These are phyloP conservation scores for Juglanconis sp. DNA, from an alignment of 2,329 filamentous ascomycete genomes.

Conservation along the genomic window DNA sequence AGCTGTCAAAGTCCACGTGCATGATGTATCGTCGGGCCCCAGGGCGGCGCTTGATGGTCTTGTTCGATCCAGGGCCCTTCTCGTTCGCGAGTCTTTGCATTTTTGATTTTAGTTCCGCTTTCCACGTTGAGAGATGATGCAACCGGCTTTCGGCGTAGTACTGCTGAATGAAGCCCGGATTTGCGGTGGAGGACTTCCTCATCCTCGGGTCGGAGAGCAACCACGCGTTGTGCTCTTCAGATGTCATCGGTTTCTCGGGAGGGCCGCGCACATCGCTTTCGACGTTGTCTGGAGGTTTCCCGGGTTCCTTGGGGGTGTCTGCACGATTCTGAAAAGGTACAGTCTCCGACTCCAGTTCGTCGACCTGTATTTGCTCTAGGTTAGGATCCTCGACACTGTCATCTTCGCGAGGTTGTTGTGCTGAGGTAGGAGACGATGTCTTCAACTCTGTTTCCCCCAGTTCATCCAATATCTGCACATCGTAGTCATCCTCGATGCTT, in stretches of 20 bases:
- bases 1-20: slow-evolving; percentile 97
- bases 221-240: slow-evolving; percentile 88
- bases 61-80: slow-evolving; percentile 44
- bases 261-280: background rate
- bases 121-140: slow-evolving; percentile 95
- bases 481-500: slow-evolving; percentile 40
- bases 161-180: slow-evolving; percentile 89
- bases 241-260: slow-evolving; percentile 55
- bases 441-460: background rate
- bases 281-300: slow-evolving; percentile 2
- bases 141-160: slow-evolving; percentile 93
- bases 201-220: slow-evolving; percentile 81
- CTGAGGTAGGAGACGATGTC: background rate
- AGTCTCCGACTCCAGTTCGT: background rate
- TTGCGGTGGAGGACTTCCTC: slow-evolving; percentile 83
- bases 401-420: background rate
- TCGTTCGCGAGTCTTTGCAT: slow-evolving; percentile 79
- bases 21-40: slow-evolving; percentile 78
- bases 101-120: slow-evolving; percentile 85
- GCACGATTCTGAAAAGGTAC: background rate
- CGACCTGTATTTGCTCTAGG: background rate
- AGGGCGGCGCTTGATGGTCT: slow-evolving; percentile 49
- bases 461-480: slow-evolving; percentile 20
- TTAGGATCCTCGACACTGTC: background rate
- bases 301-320: background rate